Conservation (phyloP, 1,139 yeast species). For the Kazachstania sp. region DNA sequence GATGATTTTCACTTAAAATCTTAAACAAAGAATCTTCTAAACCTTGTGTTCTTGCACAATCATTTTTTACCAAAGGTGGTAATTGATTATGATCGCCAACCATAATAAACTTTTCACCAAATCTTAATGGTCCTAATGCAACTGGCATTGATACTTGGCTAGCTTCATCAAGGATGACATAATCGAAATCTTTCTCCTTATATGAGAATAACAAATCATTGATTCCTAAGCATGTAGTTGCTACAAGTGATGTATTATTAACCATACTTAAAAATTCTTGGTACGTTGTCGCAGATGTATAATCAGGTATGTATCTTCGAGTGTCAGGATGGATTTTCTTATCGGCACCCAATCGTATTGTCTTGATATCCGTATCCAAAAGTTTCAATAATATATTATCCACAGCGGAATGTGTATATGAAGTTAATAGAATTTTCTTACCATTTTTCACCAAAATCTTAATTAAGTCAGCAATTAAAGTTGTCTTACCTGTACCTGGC, state of each 20-base stretch:
- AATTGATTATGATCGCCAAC: conserved; percentile 95
- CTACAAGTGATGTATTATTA: conserved; percentile 63
- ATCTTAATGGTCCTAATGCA: conserved; percentile 77
- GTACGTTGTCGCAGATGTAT: conserved; percentile 35
- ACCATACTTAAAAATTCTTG: conserved; percentile 41
- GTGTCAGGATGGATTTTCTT: conserved; percentile 57
- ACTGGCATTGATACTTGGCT: conserved; percentile 90
- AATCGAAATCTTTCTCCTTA: conserved; percentile 59
- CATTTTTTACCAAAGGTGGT: conserved; percentile 71
- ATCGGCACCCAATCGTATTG: conserved; percentile 51
- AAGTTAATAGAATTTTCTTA: conserved; percentile 66
- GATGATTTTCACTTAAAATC: conserved; percentile 60
- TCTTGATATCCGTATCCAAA: conserved; percentile 40
- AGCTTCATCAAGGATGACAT: conserved; percentile 93
- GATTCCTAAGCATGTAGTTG: conserved; percentile 80
- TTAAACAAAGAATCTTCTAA: conserved; percentile 74
- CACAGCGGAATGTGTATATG: conserved; percentile 93
- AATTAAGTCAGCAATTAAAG: conserved; percentile 74
- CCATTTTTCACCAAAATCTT: conserved; percentile 48
- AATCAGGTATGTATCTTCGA: conserved; percentile 44
- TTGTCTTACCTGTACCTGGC: conserved; percentile 99
- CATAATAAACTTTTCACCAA: conserved; percentile 68
- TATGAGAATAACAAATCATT: conserved; percentile 46
- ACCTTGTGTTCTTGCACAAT: conserved; percentile 49
- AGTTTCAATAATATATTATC: conserved; percentile 80